Evolutionary conservation across 352 stramenopile genomes (phyloP).

Genomic region (Globisporangium nodosum): DNA sequence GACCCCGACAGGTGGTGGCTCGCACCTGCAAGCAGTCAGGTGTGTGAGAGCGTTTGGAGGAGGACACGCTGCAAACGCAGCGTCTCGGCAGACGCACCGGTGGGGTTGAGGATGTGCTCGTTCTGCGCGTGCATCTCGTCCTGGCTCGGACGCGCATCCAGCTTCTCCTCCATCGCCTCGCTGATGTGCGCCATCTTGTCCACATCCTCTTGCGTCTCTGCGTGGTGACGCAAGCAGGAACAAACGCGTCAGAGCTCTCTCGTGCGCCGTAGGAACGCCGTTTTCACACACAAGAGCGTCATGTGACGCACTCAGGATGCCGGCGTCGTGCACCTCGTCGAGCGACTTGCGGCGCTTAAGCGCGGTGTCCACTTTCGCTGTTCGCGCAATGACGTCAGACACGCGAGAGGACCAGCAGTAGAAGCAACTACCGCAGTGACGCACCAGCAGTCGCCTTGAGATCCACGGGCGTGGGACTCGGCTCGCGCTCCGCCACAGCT

Average conservation of each 20-base stretch:
- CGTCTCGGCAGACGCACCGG: slow-evolving; percentile 8
- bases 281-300: not conserved
- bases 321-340: slow-evolving; percentile 39
- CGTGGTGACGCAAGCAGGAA: not conserved
- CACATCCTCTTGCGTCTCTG: slow-evolving; percentile 32
- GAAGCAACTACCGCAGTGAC: not conserved
- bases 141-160: slow-evolving; percentile 37
- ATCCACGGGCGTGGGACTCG: slow-evolving; percentile 19
- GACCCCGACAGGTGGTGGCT: slow-evolving; percentile 30
- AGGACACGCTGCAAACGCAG: not conserved
- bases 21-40: slow-evolving; percentile 11
- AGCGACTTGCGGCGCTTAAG: slow-evolving; percentile 40
- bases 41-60: not conserved
- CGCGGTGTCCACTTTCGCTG: slow-evolving; percentile 32
- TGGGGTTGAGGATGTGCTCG: slow-evolving; percentile 48
- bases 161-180: slow-evolving; percentile 37
- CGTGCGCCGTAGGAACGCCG: not conserved
- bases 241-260: not conserved
- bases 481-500: slow-evolving; percentile 13
- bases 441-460: slow-evolving; percentile 32
- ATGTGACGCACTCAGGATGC: slow-evolving; percentile 30
- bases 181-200: slow-evolving; percentile 32
- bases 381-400: not conserved
- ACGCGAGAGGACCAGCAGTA: not conserved
- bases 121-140: slow-evolving; percentile 44